These are phyloP conservation scores for Mortierella sp. DNA, from an alignment of 371 early-diverging fungal species.

Conservation along the genomic window DNA sequence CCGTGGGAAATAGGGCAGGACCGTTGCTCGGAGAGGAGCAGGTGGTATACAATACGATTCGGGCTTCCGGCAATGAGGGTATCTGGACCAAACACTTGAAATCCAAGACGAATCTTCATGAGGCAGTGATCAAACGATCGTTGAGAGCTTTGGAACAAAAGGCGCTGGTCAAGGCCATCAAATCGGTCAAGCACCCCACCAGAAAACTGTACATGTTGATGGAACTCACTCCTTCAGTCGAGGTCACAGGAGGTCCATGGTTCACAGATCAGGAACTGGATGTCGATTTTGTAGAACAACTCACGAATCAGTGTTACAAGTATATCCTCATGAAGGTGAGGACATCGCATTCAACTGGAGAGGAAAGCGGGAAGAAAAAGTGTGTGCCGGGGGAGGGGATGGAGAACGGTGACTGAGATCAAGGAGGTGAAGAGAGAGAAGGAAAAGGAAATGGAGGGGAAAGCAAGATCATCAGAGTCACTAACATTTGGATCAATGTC, in stretches of 20 bases:
- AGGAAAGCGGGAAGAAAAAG: background rate
- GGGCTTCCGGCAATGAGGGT: constrained; percentile 81
- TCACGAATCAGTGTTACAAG: constrained; percentile 80
- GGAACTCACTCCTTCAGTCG: constrained; percentile 89
- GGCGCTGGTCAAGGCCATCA: constrained; percentile 90
- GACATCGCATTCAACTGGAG: background rate
- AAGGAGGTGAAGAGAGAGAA: no score
- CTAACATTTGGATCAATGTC: no score
- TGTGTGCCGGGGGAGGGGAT: no score
- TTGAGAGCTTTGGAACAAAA: constrained; percentile 88
- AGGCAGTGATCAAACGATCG: constrained; percentile 81
- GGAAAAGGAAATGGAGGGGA: no score
- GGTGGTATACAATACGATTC: constrained; percentile 85
- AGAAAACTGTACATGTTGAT: constrained; percentile 95
- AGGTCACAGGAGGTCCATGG: constrained; percentile 98
- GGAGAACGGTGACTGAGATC: no score
- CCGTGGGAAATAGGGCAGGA: constrained; percentile 52
- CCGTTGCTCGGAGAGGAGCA: constrained; percentile 58
- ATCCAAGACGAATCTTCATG: constrained; percentile 86
- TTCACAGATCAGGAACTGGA: constrained; percentile 98
- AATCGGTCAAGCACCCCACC: constrained; percentile 93
- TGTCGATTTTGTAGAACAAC: constrained; percentile 89
- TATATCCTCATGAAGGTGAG: constrained; percentile 77
- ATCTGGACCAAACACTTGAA: constrained; percentile 94
- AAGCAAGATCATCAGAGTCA: no score